A percentile compares a stretch with the other conserved stretches of the same genome.
These are phyloP conservation scores for Ganoderma boninense DNA, from an alignment of 1,284 basidiomycete genomes.

Conservation along the genomic window DNA sequence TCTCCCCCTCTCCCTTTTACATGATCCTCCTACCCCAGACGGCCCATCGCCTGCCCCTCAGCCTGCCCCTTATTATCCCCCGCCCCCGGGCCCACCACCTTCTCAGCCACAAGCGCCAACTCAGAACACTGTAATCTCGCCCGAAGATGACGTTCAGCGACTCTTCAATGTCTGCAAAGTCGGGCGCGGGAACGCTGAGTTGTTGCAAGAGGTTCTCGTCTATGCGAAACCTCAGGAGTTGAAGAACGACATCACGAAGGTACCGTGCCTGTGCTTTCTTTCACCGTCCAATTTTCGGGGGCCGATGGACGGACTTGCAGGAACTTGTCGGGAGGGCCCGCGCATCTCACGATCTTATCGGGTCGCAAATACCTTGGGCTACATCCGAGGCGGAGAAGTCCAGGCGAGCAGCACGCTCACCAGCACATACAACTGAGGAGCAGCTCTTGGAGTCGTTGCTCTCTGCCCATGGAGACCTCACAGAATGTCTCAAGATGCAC, in stretches of 20 bases:
- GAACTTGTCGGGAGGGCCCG: constrained; percentile 77
- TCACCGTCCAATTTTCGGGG: neutral
- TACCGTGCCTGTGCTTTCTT: constrained; percentile 39
- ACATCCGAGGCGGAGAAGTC: constrained; percentile 74
- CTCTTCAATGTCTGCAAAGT: constrained; percentile 80
- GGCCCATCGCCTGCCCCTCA: constrained; percentile 23
- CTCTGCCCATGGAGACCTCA: constrained; percentile 63
- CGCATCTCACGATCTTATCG: constrained; percentile 75
- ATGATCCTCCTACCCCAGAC: constrained; percentile 35
- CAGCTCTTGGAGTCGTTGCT: constrained; percentile 69
- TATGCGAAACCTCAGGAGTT: constrained; percentile 72
- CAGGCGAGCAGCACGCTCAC: constrained; percentile 30
- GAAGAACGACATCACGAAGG: constrained; percentile 61
- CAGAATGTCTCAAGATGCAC: constrained; percentile 55
- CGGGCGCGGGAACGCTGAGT: constrained; percentile 72
- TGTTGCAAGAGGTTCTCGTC: constrained; percentile 71
- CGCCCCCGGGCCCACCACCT: constrained; percentile 12
- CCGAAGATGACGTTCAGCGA: constrained; percentile 77
- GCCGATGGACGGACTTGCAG: constrained; percentile 44
- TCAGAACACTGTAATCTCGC: constrained; percentile 50
- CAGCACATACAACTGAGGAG: constrained; percentile 58
- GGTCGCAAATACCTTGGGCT: constrained; percentile 82
- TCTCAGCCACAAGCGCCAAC: constrained; percentile 8
- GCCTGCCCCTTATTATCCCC: constrained; percentile 20
- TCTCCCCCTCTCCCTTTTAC: constrained; percentile 20